Evolutionary conservation across 331 rosid species (phyloP), one percentile per base, ranked within the genome.

Genomic region (Quercus phellos): DNA sequence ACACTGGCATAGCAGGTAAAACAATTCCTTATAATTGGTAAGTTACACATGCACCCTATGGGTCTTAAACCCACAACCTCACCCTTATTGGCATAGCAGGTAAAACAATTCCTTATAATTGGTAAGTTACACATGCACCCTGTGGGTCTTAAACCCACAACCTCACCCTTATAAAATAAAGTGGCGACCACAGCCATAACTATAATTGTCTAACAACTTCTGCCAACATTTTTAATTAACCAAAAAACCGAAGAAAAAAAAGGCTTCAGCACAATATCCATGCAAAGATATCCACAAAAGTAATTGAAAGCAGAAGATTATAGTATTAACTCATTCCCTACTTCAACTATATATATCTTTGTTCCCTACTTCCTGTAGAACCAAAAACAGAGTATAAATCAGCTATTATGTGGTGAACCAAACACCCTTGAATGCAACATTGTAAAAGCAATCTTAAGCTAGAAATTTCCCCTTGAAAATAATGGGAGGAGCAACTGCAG

Each of bases 401-500:
- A 29, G 56, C 38, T 56, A 51, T 50, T 27, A 69, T 29, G 32
- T 74, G 59, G 67, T 21, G 74, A 56, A 75, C 58, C 54, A 69
- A 2, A 66, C 67, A 21, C 43, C 21, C 59, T 46, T 43, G 50
- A 81, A 58, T 66, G 58, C 68, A 85, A 22, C 18, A 32, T 51
- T 35, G 21, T 85, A 42, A 17, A 81, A 61, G 72, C 77, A 51
- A 74, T 87, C 97, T 90, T 75, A 93, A 98, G 98, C 78, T 68
- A 95, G 93, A 80, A 97, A 91, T 75, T 77, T 85, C 58, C 98
- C 99, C 76, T 81, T 81, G 74, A 88, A 89, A 74, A 91, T 4
- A 56, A 93, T 58, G 70, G 99, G 98, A 86, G 99, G 98, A 80
- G 97, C 96, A 80, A 93, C 66, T 60, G 96, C 83, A 59, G 92